Conservation (phyloP, 345 rosid genomes). For the Arabidopsis arenosa region DNA sequence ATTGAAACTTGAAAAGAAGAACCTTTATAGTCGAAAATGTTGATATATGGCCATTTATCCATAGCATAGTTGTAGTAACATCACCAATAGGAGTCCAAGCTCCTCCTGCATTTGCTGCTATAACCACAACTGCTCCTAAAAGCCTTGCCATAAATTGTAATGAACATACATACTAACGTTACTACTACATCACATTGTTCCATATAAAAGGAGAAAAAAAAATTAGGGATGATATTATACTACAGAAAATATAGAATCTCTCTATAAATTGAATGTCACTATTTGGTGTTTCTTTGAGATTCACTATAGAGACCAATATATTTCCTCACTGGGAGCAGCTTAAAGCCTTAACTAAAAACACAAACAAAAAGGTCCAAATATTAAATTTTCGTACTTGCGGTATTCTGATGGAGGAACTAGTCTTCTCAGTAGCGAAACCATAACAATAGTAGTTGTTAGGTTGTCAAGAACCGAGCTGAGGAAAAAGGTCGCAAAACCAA, state of each 20-base stretch:
- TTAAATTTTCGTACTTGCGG: slow-evolving; percentile 66
- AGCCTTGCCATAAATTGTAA: slow-evolving; percentile 51
- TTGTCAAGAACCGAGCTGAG: slow-evolving; percentile 85
- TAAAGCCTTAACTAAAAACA: neutral
- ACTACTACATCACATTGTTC: neutral
- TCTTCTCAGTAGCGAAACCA: slow-evolving; percentile 80
- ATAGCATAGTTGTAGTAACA: slow-evolving; percentile 89
- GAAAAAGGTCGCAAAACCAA: slow-evolving; percentile 81
- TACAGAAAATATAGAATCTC: neutral
- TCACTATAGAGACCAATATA: neutral
- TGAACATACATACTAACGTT: neutral
- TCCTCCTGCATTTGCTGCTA: slow-evolving; percentile 94
- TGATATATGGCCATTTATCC: slow-evolving; percentile 85
- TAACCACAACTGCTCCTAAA: slow-evolving; percentile 83
- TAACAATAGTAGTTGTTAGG: slow-evolving; percentile 79
- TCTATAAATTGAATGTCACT: neutral
- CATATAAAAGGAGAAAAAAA: neutral
- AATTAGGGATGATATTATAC: too few species aligned
- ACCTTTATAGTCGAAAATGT: slow-evolving; percentile 80
- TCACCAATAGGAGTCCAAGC: slow-evolving; percentile 92
- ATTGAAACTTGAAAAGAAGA: neutral
- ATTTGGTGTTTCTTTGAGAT: slow-evolving; percentile 9
- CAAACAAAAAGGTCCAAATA: neutral
- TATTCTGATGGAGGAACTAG: slow-evolving; percentile 74
- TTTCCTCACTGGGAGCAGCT: neutral